Evolutionary conservation across 139 green algal species (phyloP), one percentile per base, ranked within the genome.

Genomic region (Desmodesmus armatus): DNA sequence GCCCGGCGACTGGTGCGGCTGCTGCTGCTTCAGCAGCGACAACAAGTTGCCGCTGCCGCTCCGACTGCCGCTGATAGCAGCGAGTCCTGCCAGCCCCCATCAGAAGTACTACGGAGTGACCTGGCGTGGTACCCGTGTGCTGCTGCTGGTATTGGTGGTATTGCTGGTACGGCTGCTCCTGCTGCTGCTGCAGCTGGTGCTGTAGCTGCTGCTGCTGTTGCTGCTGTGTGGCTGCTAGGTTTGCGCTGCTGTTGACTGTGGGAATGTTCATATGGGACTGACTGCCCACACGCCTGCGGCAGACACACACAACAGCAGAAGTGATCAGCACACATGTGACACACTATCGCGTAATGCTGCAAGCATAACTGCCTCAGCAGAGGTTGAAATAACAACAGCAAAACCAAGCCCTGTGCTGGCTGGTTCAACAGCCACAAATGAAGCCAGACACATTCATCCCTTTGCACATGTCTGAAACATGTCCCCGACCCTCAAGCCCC

Each of bases 181-280:
- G 76, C 76, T 71, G 53, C 75, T 82, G 71, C 33, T 80, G 43
- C 13, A 29, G 39, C 67, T 49, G 51, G 37, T 63, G 55, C 35
- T 35, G 27, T 39, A 33, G 49, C 53, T 69, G 49, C 0, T 27
- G 13, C 3, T 84, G 60, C 0, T 75, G 63, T 29, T 75, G 78
- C 78, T 84, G 78, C 62, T 84, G 78, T 11, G 27, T 41, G 43
- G 62, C 62, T 44, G 78, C 70, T n/a, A 86, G 67, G 69, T 80
- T 86, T 15, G 51, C 51, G 51, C 69, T 79, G 80, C 80, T 86
- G 80, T 69, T 86, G 37, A 85, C 79, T 15, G 69, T 62, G 0
- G 80, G 69, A 31, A 80, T 86, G 51, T 69, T 69, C 15, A 86
- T 69, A 5, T 86, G 80, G 5, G 67, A 74, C 49, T 78, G 70